phyloP scores from a whole-genome alignment of 768 basidiomycete genomes.

The Hortiboletus campestris region DNA sequence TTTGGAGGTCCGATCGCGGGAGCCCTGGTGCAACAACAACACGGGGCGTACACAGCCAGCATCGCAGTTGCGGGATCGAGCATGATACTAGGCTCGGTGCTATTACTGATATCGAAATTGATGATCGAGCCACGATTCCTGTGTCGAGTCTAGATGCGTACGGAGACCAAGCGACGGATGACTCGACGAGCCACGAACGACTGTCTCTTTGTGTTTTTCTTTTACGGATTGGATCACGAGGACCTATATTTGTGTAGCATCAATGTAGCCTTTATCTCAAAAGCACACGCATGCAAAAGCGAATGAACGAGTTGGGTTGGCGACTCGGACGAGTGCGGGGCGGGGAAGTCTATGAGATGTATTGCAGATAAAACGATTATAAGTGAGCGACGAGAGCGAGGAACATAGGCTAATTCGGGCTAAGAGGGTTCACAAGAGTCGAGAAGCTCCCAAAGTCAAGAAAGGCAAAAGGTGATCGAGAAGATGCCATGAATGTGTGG shows the following conservation, averaged over 20 bases:
- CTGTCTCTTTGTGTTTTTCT: background rate
- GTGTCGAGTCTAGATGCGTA: conserved; percentile 41
- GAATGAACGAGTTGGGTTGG: conserved; percentile 2
- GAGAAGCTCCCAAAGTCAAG: conserved; percentile 7
- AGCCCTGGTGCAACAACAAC: conserved; percentile 44
- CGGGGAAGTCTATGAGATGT: conserved; percentile 22
- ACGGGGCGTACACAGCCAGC: conserved; percentile 49
- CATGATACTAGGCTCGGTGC: conserved; percentile 55
- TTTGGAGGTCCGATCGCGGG: conserved; percentile 66
- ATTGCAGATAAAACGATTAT: conserved; percentile 29
- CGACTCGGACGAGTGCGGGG: background rate
- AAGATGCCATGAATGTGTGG: conserved; percentile 17
- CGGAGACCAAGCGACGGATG: background rate
- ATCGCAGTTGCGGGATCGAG: conserved; percentile 60
- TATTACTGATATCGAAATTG: conserved; percentile 52
- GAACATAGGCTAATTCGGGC: conserved; percentile 21
- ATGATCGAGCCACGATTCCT: conserved; percentile 42
- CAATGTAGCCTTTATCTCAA: conserved; percentile 28
- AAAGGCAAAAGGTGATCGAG: conserved; percentile 8
- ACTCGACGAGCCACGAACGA: background rate
- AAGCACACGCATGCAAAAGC: conserved; percentile 8
- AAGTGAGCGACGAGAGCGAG: conserved; percentile 17
- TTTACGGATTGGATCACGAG: conserved; percentile 19
- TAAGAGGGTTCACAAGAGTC: background rate
- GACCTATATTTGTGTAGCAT: conserved; percentile 21